phyloP scores from a whole-genome alignment of 768 basidiomycete species.

The Suillus weaverae region DNA sequence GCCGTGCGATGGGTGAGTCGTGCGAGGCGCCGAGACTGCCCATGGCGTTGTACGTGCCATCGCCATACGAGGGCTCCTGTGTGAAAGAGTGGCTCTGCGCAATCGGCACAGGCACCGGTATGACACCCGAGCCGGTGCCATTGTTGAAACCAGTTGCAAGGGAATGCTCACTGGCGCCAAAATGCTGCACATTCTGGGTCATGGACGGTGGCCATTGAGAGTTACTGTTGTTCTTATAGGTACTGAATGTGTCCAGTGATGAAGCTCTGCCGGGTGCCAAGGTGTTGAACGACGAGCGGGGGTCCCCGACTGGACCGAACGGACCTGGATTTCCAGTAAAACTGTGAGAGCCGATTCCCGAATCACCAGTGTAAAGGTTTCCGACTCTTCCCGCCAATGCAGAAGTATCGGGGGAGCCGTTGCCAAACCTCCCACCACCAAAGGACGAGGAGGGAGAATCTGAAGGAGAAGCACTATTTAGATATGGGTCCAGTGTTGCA shows the following conservation, averaged over 20 bases:
- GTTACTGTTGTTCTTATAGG: constrained; percentile 33
- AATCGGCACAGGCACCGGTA: constrained; percentile 19
- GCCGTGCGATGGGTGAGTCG: constrained; percentile 24
- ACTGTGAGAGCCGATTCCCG: constrained; percentile 35
- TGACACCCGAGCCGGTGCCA: constrained; percentile 18
- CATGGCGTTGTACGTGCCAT: constrained; percentile 24
- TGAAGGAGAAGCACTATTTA: constrained; percentile 53
- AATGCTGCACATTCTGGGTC: constrained; percentile 21
- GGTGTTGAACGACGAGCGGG: constrained; percentile 35
- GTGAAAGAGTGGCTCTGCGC: constrained; percentile 23
- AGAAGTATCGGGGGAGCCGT: constrained; percentile 69
- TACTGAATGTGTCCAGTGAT: constrained; percentile 40
- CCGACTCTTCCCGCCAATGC: constrained; percentile 50
- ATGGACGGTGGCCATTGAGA: constrained; percentile 37
- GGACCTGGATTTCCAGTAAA: constrained; percentile 34
- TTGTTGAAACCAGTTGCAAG: constrained; percentile 27
- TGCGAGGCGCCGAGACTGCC: constrained; percentile 23
- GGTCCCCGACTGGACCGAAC: constrained; percentile 40
- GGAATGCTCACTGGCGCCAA: constrained; percentile 22
- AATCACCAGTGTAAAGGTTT: constrained; percentile 38
- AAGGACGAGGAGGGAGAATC: constrained; percentile 77
- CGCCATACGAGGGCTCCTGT: constrained; percentile 26
- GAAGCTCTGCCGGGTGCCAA: constrained; percentile 32
- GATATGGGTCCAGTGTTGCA: constrained; percentile 61
- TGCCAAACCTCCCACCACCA: constrained; percentile 60